phyloP scores from a whole-genome alignment of 768 basidiomycete genomes.

The Tricholoma flavovirens region DNA sequence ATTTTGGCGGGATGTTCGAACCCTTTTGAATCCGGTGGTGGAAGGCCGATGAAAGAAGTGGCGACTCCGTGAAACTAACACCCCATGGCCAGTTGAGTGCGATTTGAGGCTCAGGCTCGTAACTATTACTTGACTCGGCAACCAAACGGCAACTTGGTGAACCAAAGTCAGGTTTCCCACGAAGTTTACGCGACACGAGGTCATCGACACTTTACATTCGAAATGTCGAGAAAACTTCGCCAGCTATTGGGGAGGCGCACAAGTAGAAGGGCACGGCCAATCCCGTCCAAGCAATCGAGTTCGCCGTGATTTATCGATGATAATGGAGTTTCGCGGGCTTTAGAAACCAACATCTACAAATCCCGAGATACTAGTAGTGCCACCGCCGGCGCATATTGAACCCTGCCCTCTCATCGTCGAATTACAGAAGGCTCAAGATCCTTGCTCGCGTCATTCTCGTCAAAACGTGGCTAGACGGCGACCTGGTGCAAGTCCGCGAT shows the following conservation, averaged over 20 bases:
- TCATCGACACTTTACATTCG: not conserved
- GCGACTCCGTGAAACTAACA: not conserved
- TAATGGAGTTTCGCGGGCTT: not conserved
- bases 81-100: not conserved
- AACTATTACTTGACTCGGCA: not conserved
- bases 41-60: not conserved
- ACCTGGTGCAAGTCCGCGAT: slow-evolving; percentile 6
- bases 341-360: not conserved
- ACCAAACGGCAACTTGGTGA: not conserved
- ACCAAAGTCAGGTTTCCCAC: not conserved
- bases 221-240: not conserved
- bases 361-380: not conserved
- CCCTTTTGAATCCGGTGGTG: not conserved
- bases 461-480: slow-evolving; percentile 9
- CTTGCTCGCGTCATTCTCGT: slow-evolving; percentile 2
- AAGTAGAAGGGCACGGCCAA: not conserved
- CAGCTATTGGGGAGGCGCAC: not conserved
- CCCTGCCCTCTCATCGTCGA: not conserved
- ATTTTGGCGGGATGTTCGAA: not conserved
- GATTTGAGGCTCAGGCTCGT: not conserved
- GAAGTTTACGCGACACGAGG: not conserved
- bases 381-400: not conserved
- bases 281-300: not conserved
- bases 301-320: not conserved
- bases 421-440: slow-evolving; percentile 9